Base-by-base conservation (phyloP, 371 early-diverging fungal genomes). In the Rhizopus stolonifer region DNA sequence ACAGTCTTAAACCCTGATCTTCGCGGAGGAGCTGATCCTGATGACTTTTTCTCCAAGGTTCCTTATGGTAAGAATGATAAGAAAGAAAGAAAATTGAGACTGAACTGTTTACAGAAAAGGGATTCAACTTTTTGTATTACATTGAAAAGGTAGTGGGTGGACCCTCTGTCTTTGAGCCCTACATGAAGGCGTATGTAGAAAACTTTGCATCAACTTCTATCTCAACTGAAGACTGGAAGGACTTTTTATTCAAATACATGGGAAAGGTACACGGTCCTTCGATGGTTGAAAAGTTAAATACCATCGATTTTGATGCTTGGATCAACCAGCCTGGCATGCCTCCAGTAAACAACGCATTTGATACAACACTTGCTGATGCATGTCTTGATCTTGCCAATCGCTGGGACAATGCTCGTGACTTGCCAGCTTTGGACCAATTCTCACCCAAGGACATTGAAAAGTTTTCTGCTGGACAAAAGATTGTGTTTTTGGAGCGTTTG, bases 231-330 rank as follows among this genome's bases (percentile, higher is more conserved):
- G 85, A 95, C 54, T 98, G 93, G 88, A 89, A 91, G 74, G 71
- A 70, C 7, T 89, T 81, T 64, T 65, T 98, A 54, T 89, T 84
- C 64, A 64, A 73, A 31, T 95, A 84, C 77, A 79, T 81, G 67
- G 79, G 80, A 44, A 64, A 82, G 54, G 65, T 71, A 11, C 74
- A 85, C 57, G 86, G 87, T 44, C 54, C 75, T 24, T 78, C 79
- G 21, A 90, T 91, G 76, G 69, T 84, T 19, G 81, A 82, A 18
- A 70, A 83, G 50, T 71, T 91, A 49, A 77, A 86, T 49, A 67
- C 69, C 18, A 82, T 98, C 34, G 93, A 96, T 58, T 96, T 92
- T 88, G 84, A 96, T 60, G 65, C 77, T 22, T 98, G 98, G 98
- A 82, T 97, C 55, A 66, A 85, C 47, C 79, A 81, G 29, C 84